phyloP scores from a whole-genome alignment of 1,139 yeast genomes.

The Hemisphaericaspora xylanilytica region DNA sequence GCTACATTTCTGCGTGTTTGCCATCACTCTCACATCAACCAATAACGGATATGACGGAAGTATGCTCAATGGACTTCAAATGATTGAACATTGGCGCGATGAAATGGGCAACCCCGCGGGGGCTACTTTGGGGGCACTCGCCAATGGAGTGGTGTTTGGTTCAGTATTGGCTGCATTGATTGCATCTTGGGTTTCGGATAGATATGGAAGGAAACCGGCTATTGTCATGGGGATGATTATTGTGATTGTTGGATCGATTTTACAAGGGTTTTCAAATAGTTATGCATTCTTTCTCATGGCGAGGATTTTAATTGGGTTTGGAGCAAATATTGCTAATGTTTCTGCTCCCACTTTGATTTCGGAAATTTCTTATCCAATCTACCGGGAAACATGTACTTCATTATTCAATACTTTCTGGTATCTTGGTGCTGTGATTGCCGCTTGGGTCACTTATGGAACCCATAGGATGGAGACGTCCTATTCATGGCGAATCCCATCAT shows the following conservation, averaged over 20 bases:
- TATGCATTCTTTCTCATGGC: constrained; percentile 39
- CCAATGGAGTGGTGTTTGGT: constrained; percentile 32
- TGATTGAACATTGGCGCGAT: constrained; percentile 34
- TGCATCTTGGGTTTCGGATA: constrained; percentile 24
- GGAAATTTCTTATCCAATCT: constrained; percentile 47
- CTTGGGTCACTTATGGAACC: constrained; percentile 55
- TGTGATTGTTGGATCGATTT: constrained; percentile 34
- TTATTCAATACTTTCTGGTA: constrained; percentile 49
- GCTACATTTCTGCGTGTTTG: constrained; percentile 35
- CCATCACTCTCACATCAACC: constrained; percentile 44
- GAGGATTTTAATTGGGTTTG: constrained; percentile 42
- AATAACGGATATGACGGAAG: constrained; percentile 54
- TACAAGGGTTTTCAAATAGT: constrained; percentile 42
- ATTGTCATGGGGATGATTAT: constrained; percentile 26
- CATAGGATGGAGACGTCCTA: constrained; percentile 24
- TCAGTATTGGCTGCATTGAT: constrained; percentile 17
- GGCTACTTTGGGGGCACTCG: constrained; percentile 42
- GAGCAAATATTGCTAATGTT: constrained; percentile 36
- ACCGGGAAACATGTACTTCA: constrained; percentile 45
- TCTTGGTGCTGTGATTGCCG: constrained; percentile 55
- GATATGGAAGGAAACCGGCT: constrained; percentile 33
- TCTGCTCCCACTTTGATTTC: constrained; percentile 41
- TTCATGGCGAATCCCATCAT: constrained; percentile 48
- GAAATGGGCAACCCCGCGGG: constrained; percentile 42
- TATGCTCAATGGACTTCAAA: constrained; percentile 50